Evolutionary conservation across 2,329 filamentous ascomycete species (phyloP).

Genomic region (Fusarium duplospermum): DNA sequence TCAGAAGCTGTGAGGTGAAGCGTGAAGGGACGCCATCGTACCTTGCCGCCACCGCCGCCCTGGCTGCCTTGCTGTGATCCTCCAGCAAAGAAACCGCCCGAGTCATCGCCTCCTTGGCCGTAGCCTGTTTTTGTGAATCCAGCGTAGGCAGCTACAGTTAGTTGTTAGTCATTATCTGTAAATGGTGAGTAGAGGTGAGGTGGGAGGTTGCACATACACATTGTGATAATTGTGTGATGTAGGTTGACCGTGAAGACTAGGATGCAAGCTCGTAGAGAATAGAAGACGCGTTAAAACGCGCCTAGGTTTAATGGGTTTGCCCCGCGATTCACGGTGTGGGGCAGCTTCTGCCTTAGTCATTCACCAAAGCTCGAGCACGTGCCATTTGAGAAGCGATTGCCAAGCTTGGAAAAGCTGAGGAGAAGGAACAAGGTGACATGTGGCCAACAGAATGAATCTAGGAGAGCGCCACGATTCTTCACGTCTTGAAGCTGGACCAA

Average conservation of each 20-base stretch:
- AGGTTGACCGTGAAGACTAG: conserved; percentile 25
- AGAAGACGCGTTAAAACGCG: conserved; percentile 50
- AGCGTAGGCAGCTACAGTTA: conserved; percentile 59
- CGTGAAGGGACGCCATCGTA: conserved; percentile 36
- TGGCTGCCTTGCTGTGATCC: conserved; percentile 71
- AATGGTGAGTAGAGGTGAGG: neutral
- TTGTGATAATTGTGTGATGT: conserved; percentile 41
- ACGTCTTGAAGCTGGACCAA: neutral
- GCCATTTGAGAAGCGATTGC: neutral
- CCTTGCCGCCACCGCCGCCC: conserved; percentile 56
- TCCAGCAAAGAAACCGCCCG: conserved; percentile 70
- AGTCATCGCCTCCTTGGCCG: conserved; percentile 69
- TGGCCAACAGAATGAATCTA: neutral
- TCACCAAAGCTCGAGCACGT: conserved; percentile 4
- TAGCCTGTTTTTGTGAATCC: conserved; percentile 60
- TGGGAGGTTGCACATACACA: conserved; percentile 47
- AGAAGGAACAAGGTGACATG: neutral
- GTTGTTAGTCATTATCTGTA: neutral
- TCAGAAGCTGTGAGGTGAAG: conserved; percentile 12
- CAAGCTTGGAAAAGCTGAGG: neutral
- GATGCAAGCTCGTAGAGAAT: conserved; percentile 27
- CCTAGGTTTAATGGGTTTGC: conserved; percentile 48
- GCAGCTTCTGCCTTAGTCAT: conserved; percentile 34
- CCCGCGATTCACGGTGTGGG: conserved; percentile 38
- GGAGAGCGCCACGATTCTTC: neutral